A percentile compares a stretch with the other conserved stretches of the same genome.
phyloP scores from a whole-genome alignment of 2,329 filamentous ascomycete genomes.

The Botryosphaeria dothidea region DNA sequence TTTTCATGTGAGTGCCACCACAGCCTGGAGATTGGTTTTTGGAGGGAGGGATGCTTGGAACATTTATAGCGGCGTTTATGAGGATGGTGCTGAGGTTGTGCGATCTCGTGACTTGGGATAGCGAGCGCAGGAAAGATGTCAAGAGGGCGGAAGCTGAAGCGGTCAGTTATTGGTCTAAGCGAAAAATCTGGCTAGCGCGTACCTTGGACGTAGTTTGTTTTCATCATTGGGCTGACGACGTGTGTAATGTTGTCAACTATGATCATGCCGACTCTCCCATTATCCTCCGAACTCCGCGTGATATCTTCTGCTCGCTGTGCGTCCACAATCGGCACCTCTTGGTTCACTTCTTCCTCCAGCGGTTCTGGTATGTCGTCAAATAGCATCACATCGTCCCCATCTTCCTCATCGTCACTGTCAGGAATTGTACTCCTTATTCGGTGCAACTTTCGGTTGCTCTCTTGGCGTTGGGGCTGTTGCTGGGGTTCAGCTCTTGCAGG shows the following conservation, averaged over 20 bases:
- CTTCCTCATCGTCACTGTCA: constrained; percentile 37
- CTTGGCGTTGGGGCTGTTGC: background rate
- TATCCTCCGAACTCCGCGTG: background rate
- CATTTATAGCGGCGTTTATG: constrained; percentile 33
- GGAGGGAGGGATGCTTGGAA: constrained; percentile 7
- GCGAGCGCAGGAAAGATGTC: constrained; percentile 42
- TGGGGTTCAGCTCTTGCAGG: background rate
- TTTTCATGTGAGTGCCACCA: background rate
- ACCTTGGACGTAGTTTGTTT: constrained; percentile 40
- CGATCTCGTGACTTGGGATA: constrained; percentile 40
- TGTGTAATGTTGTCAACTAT: constrained; percentile 44
- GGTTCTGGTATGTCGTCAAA: constrained; percentile 21
- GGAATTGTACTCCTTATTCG: constrained; percentile 26
- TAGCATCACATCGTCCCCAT: constrained; percentile 43
- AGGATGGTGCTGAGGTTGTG: constrained; percentile 44
- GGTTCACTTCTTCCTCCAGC: background rate
- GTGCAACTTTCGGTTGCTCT: background rate
- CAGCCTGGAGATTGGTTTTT: constrained; percentile 1
- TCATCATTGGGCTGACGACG: constrained; percentile 38
- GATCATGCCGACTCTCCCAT: constrained; percentile 31
- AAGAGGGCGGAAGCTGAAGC: constrained; percentile 42
- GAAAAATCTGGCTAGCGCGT: background rate
- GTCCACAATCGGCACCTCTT: background rate
- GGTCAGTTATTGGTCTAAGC: background rate
- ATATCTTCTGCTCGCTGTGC: background rate